Conservation (phyloP, 208 protist species). For the Novymonas esmeraldas region DNA sequence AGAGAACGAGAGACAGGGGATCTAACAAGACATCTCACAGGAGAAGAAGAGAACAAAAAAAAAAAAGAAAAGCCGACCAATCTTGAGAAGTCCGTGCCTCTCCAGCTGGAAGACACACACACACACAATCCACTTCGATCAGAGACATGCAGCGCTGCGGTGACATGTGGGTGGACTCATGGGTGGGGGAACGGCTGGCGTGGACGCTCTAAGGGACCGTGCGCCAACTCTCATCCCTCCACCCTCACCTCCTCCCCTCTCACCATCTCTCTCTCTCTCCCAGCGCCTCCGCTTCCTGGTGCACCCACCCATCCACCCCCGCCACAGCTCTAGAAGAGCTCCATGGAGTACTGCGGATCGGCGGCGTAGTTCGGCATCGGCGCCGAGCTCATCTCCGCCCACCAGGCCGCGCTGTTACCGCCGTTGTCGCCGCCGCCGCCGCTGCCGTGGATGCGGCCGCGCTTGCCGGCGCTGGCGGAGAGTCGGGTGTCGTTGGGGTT, state of each 20-base stretch:
- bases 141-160: too few relatives aligned
- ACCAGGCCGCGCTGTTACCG: conserved; percentile 67
- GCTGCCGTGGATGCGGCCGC: conserved; percentile 44
- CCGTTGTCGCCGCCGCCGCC: conserved; percentile 31
- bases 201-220: too few relatives aligned
- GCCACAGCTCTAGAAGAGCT: conserved; percentile 67
- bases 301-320: too few relatives aligned
- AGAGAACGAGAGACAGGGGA: too few relatives aligned
- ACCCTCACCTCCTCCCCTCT: too few relatives aligned
- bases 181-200: too few relatives aligned
- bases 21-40: neutral
- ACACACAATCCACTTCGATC: neutral
- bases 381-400: conserved; percentile 81
- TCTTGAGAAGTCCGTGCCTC: neutral
- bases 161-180: too few relatives aligned
- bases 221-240: too few relatives aligned
- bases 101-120: too few relatives aligned
- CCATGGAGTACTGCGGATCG: conserved; percentile 92
- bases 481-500: conserved; percentile 69
- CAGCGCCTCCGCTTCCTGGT: too few relatives aligned
- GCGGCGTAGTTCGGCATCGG: conserved; percentile 81
- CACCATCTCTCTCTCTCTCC: too few relatives aligned
- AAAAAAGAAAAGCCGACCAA: neutral
- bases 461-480: conserved; percentile 38
- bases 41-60: neutral